Conservation (phyloP, 1,139 yeast species). For the Wickerhamomyces sp. region DNA sequence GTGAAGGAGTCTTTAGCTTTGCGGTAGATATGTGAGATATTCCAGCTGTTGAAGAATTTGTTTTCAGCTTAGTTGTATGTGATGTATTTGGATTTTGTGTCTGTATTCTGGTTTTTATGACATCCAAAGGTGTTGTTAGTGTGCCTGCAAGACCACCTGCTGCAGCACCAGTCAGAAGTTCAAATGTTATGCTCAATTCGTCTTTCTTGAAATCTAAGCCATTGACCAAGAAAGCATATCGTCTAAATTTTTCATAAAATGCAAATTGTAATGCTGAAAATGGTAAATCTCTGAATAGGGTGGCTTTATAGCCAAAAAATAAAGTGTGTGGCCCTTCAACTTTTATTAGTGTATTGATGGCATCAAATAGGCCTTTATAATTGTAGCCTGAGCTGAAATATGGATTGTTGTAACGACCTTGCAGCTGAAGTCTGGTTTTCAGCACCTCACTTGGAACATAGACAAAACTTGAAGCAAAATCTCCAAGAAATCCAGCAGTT, state of each 20-base stretch:
- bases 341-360: slow-evolving; percentile 55
- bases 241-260: slow-evolving; percentile 82
- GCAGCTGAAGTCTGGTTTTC: slow-evolving; percentile 87
- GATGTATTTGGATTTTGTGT: slow-evolving; percentile 44
- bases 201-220: slow-evolving; percentile 20
- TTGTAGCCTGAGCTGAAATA: slow-evolving; percentile 81
- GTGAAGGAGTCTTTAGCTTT: slow-evolving; percentile 7
- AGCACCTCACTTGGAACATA: slow-evolving; percentile 98
- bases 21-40: slow-evolving; percentile 2
- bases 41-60: slow-evolving; percentile 12
- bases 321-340: slow-evolving; percentile 74
- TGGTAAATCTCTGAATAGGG: slow-evolving; percentile 85
- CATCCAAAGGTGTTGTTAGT: slow-evolving; percentile 81
- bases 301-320: slow-evolving; percentile 90
- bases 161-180: slow-evolving; percentile 83
- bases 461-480: slow-evolving; percentile 81
- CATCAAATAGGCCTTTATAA: slow-evolving; percentile 66
- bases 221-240: slow-evolving; percentile 39
- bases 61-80: slow-evolving; percentile 7
- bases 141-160: slow-evolving; percentile 97
- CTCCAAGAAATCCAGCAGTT: slow-evolving; percentile 86
- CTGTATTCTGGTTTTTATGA: slow-evolving; percentile 88
- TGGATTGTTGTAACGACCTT: slow-evolving; percentile 81
- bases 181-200: slow-evolving; percentile 55
- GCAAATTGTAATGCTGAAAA: slow-evolving; percentile 95